Base-by-base conservation (phyloP, 2,329 filamentous ascomycete species). In the Penicillium sumatraense region DNA sequence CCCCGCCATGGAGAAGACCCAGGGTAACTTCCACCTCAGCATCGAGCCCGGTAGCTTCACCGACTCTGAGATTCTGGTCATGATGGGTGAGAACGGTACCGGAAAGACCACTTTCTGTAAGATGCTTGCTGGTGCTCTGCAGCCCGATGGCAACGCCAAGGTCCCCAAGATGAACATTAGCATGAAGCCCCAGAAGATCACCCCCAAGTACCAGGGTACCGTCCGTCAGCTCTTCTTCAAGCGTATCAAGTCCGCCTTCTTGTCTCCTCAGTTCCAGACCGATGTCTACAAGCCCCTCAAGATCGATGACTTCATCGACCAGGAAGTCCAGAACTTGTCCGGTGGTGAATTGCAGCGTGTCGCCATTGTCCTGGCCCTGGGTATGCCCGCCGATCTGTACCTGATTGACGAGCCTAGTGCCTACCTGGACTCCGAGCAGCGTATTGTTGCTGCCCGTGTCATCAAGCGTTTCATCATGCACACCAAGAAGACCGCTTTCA, bases 381-480 rank as follows among this genome's bases (percentile, higher is more conserved):
- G 95, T 73, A 84, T 96, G 41, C 95, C 95, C 27, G 95, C 95
- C 53, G 95, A 99, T 71, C 97, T 99, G 72, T 99, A 99, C 77
- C 84, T 99, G 62, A 99, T 99, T 71, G 95, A 99, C 72, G 95
- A 99, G 80, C 95, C 95, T 44, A 95, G 90, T 65, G 93, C 93
- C 60, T 99, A 99, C 78, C 89, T 99, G 56, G 95, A 99, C 76
- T 98, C 95, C 47, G 95, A 99, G 80, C 95, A 99, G 80, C 93
- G 95, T 89, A 96, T 99, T 72, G 88, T 99, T 68, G 93, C 93
- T 59, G 89, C 93, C 42, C 89, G 93, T 72, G 96, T 99, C 73
- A 99, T 99, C 81, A 99, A 99, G 84, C 89, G 95, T 65, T 99
- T 96, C 84, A 99, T 99, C 78, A 99, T 99, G 95, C 93, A 99